Base-by-base conservation (phyloP, 1,284 basidiomycete genomes). In the Lentinula novae-zelandiae region DNA sequence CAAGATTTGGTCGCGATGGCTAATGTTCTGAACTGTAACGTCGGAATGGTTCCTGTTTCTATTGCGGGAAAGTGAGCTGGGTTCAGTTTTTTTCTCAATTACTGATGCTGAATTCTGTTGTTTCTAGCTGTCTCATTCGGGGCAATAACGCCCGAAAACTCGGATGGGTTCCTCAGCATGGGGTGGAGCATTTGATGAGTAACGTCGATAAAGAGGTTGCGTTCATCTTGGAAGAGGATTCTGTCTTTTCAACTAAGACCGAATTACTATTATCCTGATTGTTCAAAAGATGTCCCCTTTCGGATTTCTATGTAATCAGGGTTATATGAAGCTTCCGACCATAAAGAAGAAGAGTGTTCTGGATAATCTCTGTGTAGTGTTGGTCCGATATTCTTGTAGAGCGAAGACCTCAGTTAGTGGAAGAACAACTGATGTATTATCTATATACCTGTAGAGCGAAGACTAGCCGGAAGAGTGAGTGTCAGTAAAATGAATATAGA, bases 221-320 rank as follows among this genome's bases (percentile, higher is more conserved):
- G n/a, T 62, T 59, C 20, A 63, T 63, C 70, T 2, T 74, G 73
- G 46, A 60, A 33, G 59, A 50, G 27, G 13, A 65, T 67, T 4
- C 63, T 64, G 12, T 4, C 31, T 56, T 56, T 17, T 5, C 40
- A 33, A 2, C 54, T 15, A 56, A 56, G 31, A 6, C 17, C n/a
- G 6, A 46, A 9, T 44, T 44, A 44, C 15, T 17, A 7, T 33
- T 55, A 13, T n/a, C 40, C 17, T 56, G 54, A 56, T 50, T 15
- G 12, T 13, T 8, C 13, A 50, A 33, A 22, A 31, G 13, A 54
- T 22, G 7, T 9, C 27, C 27, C 27, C 27, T 27, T 27, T 3
- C 27, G 27, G 27, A 27, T 27, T 27, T 27, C 27, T 27, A 27
- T 27, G 27, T 27, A 27, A 27, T 27, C 27, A 27, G 27, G 27